Base-by-base conservation (phyloP, 306 rosid species). In the Argentina anserina region DNA sequence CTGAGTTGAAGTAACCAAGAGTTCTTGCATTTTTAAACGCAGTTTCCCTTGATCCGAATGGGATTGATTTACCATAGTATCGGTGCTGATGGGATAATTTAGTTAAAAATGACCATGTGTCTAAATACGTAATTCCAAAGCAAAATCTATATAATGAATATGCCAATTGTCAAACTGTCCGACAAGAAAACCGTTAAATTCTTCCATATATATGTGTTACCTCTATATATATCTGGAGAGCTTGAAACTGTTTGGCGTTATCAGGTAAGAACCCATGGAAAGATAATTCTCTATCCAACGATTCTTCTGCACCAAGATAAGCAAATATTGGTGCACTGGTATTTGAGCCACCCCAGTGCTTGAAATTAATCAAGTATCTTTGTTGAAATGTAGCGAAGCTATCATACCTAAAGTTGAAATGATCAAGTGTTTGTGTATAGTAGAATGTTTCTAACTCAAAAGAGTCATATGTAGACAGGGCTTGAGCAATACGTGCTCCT, bases 261-360 rank as follows among this genome's bases (percentile, higher is more conserved):
- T 86, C 87, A 5, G 23, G 52, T 56, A 74, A 82, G 72, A 86
- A 69, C 1, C 87, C 87, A 65, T 78, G 6, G 52, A 0, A 0
- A 3, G 0, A 0, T 13, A 80, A 18, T 26, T 74, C 81, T 1
- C 13, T 39, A 66, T 82, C 83, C 10, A 86, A 6, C 0, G 84
- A 25, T 2, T 0, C 73, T 76, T 88, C 90, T 2, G 78, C 86
- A 5, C 93, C 90, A 6, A 88, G 39, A 65, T 18, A 88, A 17
- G 82, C 89, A 45, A 87, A 69, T 61, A 90, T 84, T 31, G 96
- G 96, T 2, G 90, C 85, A 41, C 79, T 80, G 12, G 73, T 42
- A 28, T 82, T 79, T 7, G 86, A 67, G 3, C 92, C 92, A 70
- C 87, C 88, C 96, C 91, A 90, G 18, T 86, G 53, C 58, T 81